phyloP scores from a whole-genome alignment of 2,329 filamentous ascomycete species.

The Chaetomium olivaceum region DNA sequence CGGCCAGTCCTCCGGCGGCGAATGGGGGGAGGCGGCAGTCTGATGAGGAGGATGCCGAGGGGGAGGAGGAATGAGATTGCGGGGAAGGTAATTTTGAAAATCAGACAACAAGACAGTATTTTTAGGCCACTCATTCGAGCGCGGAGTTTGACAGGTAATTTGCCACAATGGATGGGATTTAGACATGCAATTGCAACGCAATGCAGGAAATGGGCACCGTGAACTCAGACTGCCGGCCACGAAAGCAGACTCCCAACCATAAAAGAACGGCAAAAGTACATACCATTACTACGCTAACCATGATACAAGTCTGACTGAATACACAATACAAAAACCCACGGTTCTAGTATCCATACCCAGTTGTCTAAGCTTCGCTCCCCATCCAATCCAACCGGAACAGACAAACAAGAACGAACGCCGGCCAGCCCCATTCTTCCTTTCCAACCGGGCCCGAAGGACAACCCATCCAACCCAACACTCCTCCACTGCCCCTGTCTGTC shows the following conservation, averaged over 20 bases:
- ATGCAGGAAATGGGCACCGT: background rate
- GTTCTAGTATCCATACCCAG: background rate
- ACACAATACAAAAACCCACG: background rate
- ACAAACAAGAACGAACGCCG: slow-evolving; percentile 1
- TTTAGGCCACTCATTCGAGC: slow-evolving; percentile 4
- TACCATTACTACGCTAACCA: background rate
- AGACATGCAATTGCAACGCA: background rate
- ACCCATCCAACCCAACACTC: background rate
- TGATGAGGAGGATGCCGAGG: slow-evolving; percentile 46
- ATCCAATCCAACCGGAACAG: background rate
- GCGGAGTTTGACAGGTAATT: slow-evolving; percentile 15
- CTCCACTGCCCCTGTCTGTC: background rate
- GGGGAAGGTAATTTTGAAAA: slow-evolving; percentile 32
- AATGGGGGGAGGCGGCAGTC: slow-evolving; percentile 22
- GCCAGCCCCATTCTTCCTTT: background rate
- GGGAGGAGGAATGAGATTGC: slow-evolving; percentile 40
- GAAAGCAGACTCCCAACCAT: background rate
- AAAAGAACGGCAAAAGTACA: background rate
- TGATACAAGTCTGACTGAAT: background rate
- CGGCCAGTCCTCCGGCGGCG: slow-evolving; percentile 16
- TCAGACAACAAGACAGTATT: background rate
- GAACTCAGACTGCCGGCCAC: background rate
- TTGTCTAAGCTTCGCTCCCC: background rate
- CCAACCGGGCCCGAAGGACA: background rate
- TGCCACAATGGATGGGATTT: background rate